phyloP scores from a whole-genome alignment of 192 early-diverging fungal species.

The Coemansia umbellata region DNA sequence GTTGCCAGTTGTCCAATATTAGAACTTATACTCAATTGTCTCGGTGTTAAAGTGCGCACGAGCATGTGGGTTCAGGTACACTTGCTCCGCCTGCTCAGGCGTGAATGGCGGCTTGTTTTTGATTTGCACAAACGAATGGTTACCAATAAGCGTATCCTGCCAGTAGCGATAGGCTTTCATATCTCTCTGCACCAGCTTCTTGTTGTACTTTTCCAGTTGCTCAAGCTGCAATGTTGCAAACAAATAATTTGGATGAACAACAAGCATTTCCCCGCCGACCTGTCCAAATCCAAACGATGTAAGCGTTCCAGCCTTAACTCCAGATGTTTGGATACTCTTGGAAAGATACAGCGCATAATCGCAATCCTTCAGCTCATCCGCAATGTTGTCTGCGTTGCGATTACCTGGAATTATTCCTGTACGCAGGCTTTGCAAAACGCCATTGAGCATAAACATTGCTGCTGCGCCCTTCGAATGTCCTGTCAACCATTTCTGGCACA shows the following conservation, averaged over 20 bases:
- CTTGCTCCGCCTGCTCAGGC: constrained; percentile 10
- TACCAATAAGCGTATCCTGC: constrained; percentile 29
- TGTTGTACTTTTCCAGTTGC: constrained; percentile 12
- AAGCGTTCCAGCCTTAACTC: constrained; percentile 61
- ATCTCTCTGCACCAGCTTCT: constrained; percentile 1
- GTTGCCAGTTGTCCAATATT: too few relatives aligned
- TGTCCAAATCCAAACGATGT: constrained; percentile 71
- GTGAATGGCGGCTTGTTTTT: constrained; percentile 22
- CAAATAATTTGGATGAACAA: constrained; percentile 64
- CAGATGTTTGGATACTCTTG: constrained; percentile 59
- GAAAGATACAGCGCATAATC: constrained; percentile 80
- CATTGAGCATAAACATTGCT: constrained; percentile 93
- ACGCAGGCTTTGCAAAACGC: constrained; percentile 75
- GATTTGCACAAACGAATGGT: constrained; percentile 29
- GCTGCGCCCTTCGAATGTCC: constrained; percentile 89
- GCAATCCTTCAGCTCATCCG: constrained; percentile 63
- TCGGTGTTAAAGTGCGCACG: constrained; percentile 11
- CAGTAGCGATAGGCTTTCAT: constrained; percentile 10
- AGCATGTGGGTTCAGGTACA: constrained; percentile 14
- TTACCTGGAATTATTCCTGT: constrained; percentile 88
- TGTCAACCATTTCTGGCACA: constrained; percentile 88
- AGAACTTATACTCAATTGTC: constrained; percentile 16
- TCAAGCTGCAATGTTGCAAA: constrained; percentile 28
- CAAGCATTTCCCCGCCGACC: constrained; percentile 61
- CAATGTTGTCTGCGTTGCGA: constrained; percentile 60